A percentile compares a stretch with the other conserved stretches of the same genome.
Evolutionary conservation across 768 basidiomycete species (phyloP).

Genomic region (Naganishia kalamii): DNA sequence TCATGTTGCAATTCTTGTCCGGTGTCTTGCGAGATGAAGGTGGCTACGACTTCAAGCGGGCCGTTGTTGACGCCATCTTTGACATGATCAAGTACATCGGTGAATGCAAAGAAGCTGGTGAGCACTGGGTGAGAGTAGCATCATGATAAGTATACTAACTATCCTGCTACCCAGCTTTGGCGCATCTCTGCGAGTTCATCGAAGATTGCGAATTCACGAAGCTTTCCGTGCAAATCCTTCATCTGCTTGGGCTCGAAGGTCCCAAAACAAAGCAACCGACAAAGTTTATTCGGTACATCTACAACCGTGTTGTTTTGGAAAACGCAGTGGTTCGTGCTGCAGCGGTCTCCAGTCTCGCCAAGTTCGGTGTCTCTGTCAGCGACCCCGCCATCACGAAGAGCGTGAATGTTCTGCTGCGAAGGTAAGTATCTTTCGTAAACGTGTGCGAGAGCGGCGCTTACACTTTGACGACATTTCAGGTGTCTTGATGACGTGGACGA

Average conservation of each 20-base stretch:
- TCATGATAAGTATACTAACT: not conserved
- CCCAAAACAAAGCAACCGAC: conserved; percentile 93
- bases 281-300: conserved; percentile 98
- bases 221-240: conserved; percentile 90
- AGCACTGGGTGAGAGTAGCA: conserved; percentile 16
- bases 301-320: conserved; percentile 97
- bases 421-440: conserved; percentile 51
- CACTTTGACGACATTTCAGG: conserved; percentile 48
- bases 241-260: conserved; percentile 90
- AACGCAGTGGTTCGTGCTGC: conserved; percentile 97
- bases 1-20: conserved; percentile 95
- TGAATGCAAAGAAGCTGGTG: conserved; percentile 84
- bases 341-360: conserved; percentile 87
- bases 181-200: conserved; percentile 98
- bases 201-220: conserved; percentile 99
- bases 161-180: conserved; percentile 57
- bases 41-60: conserved; percentile 98
- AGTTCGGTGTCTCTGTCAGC: conserved; percentile 84
- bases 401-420: conserved; percentile 74
- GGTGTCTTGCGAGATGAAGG: conserved; percentile 96
- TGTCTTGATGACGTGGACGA: conserved; percentile 98
- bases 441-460: not conserved
- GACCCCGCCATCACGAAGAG: conserved; percentile 76
- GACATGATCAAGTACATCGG: conserved; percentile 99
- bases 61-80: conserved; percentile 98